phyloP scores from a whole-genome alignment of 2,329 filamentous ascomycete genomes.

The Cladosporium halotolerans region DNA sequence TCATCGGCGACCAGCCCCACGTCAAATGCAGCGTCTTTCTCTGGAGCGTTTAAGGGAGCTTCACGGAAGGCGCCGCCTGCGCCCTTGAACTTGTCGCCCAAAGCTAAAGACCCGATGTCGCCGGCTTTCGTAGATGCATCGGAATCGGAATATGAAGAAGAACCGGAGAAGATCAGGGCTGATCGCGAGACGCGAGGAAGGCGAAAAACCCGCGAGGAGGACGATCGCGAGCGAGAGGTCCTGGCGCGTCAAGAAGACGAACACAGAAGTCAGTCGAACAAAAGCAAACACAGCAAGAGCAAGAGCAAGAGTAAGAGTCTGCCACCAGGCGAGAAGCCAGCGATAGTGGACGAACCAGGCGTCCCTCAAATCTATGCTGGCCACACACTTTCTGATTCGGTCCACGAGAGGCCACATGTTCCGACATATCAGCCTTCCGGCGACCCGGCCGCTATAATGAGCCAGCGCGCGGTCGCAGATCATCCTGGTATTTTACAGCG shows the following conservation, averaged over 20 bases:
- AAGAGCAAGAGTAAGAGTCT: slow-evolving; percentile 32
- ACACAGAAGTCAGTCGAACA: slow-evolving; percentile 66
- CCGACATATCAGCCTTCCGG: slow-evolving; percentile 18
- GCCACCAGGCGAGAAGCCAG: slow-evolving; percentile 18
- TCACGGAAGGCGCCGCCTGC: slow-evolving; percentile 78
- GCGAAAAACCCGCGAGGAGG: slow-evolving; percentile 78
- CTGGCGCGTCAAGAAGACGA: slow-evolving; percentile 58
- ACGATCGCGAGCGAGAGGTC: slow-evolving; percentile 70
- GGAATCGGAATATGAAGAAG: slow-evolving; percentile 78
- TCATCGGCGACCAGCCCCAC: slow-evolving; percentile 10
- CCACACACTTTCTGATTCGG: not conserved
- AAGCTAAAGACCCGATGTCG: slow-evolving; percentile 8
- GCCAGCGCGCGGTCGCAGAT: slow-evolving; percentile 24
- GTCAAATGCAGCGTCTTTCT: slow-evolving; percentile 14
- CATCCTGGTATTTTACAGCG: slow-evolving; percentile 20
- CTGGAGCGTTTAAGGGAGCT: slow-evolving; percentile 17
- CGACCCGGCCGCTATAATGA: slow-evolving; percentile 24
- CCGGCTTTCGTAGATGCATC: slow-evolving; percentile 51
- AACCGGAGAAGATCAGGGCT: slow-evolving; percentile 44
- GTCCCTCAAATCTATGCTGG: not conserved
- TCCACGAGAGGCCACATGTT: slow-evolving; percentile 4
- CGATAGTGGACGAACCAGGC: not conserved
- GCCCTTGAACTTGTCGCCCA: slow-evolving; percentile 62
- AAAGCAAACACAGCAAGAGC: slow-evolving; percentile 54
- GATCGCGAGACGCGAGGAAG: slow-evolving; percentile 54